Evolutionary conservation across 2,329 filamentous ascomycete genomes (phyloP).

Genomic region (Exophiala sp.): DNA sequence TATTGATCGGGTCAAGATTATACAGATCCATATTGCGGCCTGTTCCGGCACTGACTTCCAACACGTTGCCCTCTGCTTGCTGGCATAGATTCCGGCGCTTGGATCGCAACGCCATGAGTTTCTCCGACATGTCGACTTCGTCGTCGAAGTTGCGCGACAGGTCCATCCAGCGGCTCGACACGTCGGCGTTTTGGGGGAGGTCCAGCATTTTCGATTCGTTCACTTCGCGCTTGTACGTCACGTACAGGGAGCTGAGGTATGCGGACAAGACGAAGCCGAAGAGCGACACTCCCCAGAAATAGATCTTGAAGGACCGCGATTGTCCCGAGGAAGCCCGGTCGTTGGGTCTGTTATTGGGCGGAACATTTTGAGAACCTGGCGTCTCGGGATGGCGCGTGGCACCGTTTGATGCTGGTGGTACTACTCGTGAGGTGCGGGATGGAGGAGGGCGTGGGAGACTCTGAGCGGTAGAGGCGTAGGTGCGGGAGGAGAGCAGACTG

Average conservation of each 20-base stretch:
- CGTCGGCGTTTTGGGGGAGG: constrained; percentile 33
- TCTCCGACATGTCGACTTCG: constrained; percentile 42
- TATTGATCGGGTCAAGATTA: constrained; percentile 31
- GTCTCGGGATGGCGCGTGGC: neutral
- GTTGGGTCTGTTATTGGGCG: neutral
- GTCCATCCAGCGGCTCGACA: constrained; percentile 44
- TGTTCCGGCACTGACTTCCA: constrained; percentile 48
- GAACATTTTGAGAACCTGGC: neutral
- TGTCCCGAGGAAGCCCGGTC: neutral
- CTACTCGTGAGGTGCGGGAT: neutral
- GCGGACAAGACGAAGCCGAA: constrained; percentile 38
- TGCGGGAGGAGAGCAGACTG: neutral
- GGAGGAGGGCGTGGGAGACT: neutral
- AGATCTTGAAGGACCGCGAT: constrained; percentile 23
- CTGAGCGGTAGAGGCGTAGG: constrained; percentile 3
- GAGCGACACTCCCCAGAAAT: constrained; percentile 37
- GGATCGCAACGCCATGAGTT: constrained; percentile 36
- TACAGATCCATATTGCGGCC: constrained; percentile 46
- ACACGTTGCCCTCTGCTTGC: constrained; percentile 42
- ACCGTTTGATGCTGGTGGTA: neutral
- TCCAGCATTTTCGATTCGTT: constrained; percentile 18
- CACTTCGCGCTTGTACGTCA: constrained; percentile 38
- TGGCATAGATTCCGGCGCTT: constrained; percentile 40
- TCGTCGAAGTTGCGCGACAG: constrained; percentile 42
- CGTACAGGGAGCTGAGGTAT: constrained; percentile 42